Evolutionary conservation across 208 protist species (phyloP), one percentile per base, ranked within the genome.

Genomic region (Crithidia acanthocephali): DNA sequence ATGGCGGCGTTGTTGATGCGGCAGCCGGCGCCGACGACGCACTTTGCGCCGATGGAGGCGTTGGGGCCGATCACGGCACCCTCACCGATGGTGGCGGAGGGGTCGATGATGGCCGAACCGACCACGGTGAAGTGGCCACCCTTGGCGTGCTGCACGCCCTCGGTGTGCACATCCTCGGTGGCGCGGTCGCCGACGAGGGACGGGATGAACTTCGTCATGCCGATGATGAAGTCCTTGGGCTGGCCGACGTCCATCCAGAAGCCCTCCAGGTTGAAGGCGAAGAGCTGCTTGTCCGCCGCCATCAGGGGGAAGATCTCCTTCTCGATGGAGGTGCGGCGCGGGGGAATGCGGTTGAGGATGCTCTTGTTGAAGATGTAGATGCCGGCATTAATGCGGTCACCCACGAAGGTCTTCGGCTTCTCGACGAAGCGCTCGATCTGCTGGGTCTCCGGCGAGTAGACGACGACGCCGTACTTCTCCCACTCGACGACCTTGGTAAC

Each of bases 171-270:
- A 25, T 77, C 55, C 35, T 80, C 74, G 18, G 65, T 76, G 37
- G 80, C 72, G 51, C 68, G 50, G 33, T 48, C 75, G 48, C 80
- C 80, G 35, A 70, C 53, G n/a, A 97, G 75, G 18, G 79, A 85
- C 28, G 80, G 66, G 47, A 99, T 88, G 72, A 92, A 98, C 64
- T 98, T 91, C 35, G 52, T 57, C 59, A 95, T 91, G 20, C 97
- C 98, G 11, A 66, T 55, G 60, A 99, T 91, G 80, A 89, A 99
- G 75, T 99, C 98, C 30, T 86, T 84, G 5, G 98, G 98, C 83
- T 99, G 91, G 53, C 98, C 98, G 61, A 99, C 90, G 69, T 99
- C 98, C 95, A 98, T 99, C 98, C 98, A 99, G 81, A 99, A 99
- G 40, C 98, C 95, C 37, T 94, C 82, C 15, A 99, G 87, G 64